Conservation (phyloP, 805 yeast genomes). For the Blastobotrys chiropterorum region DNA sequence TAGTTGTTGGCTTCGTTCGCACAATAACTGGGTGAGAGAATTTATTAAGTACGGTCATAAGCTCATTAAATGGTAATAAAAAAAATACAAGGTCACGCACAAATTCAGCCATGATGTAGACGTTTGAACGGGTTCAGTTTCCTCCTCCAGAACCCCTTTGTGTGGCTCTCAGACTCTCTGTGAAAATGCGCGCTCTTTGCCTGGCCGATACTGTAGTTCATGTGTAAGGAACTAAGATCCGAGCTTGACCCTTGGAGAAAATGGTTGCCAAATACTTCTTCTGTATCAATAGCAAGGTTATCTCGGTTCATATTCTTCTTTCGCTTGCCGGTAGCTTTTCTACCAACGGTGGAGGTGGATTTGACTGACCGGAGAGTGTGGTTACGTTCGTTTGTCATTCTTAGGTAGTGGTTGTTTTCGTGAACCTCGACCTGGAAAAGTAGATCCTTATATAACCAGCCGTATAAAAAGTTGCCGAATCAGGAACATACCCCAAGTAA, state of each 20-base stretch:
- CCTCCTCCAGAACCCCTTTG: not conserved
- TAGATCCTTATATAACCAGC: not conserved
- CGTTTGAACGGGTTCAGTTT: not conserved
- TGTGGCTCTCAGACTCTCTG: not conserved
- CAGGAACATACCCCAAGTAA: not conserved
- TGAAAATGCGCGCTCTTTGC: not conserved
- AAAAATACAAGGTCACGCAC: too few relatives aligned
- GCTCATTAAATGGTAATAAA: not conserved
- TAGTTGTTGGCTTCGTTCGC: too few relatives aligned
- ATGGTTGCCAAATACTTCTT: not conserved
- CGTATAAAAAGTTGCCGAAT: not conserved
- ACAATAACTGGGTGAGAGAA: too few relatives aligned
- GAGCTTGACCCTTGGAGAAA: not conserved
- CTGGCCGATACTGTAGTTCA: not conserved
- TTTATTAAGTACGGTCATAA: conserved; percentile 2
- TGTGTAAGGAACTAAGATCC: not conserved
- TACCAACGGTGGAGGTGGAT: not conserved
- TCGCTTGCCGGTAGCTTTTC: not conserved
- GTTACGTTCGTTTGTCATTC: not conserved
- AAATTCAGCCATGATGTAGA: not conserved
- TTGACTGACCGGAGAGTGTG: not conserved
- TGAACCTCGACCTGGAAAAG: not conserved
- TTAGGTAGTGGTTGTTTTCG: not conserved
- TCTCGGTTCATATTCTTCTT: not conserved
- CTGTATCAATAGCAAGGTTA: not conserved